Evolutionary conservation across 306 rosid species (phyloP).

Genomic region (Ormosia semicastrata): DNA sequence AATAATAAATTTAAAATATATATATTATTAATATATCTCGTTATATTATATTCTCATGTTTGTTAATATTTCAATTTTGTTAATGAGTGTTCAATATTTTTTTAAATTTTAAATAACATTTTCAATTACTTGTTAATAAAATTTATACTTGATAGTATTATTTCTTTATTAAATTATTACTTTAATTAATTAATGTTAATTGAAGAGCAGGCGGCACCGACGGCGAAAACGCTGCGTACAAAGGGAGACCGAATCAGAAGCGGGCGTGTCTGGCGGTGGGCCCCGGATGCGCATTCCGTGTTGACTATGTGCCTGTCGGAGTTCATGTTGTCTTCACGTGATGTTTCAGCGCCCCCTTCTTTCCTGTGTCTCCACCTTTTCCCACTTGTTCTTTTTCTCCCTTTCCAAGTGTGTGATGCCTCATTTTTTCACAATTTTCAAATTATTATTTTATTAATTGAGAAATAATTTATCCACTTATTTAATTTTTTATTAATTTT

Average conservation of each 20-base stretch:
- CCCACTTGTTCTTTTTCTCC: background rate
- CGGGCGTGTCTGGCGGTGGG: slow-evolving; percentile 34
- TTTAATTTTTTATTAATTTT: no score
- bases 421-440: background rate
- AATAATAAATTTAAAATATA: no score
- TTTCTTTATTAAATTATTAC: no score
- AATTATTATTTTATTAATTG: no score
- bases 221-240: slow-evolving; percentile 48
- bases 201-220: slow-evolving; percentile 56
- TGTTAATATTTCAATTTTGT: no score
- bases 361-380: slow-evolving; percentile 9
- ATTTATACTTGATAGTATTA: no score
- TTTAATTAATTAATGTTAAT: background rate
- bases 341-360: slow-evolving; percentile 48
- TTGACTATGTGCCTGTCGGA: slow-evolving; percentile 68
- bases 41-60: no score
- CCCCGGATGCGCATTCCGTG: slow-evolving; percentile 36
- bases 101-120: no score
- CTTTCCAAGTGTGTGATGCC: background rate
- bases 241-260: slow-evolving; percentile 44
- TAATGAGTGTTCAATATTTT: no score
- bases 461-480: no score
- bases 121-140: no score
- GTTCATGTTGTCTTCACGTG: slow-evolving; percentile 69
- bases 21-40: no score